Conservation (phyloP, 208 protist genomes). For the Crithidia thermophila region DNA sequence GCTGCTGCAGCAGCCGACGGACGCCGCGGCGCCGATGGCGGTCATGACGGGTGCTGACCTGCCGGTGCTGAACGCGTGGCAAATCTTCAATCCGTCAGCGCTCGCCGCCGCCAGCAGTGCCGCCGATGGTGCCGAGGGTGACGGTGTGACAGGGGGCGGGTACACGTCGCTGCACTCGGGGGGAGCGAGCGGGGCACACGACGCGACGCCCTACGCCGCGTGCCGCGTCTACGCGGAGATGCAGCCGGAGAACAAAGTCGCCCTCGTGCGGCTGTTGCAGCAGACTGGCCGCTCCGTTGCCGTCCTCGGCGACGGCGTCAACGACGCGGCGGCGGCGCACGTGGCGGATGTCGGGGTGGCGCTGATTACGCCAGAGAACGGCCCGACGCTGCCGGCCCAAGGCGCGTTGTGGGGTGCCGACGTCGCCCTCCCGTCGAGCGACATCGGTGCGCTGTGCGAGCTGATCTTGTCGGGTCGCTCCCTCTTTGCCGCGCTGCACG, state of each 20-base stretch:
- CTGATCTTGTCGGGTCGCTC: conserved; percentile 16
- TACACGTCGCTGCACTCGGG: no score
- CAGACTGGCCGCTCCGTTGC: conserved; percentile 74
- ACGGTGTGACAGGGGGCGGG: no score
- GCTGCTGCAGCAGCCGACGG: not conserved
- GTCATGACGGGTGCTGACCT: conserved; percentile 16
- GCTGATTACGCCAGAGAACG: conserved; percentile 42
- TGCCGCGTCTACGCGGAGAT: conserved; percentile 85
- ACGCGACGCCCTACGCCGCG: conserved; percentile 20
- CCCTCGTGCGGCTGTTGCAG: conserved; percentile 84
- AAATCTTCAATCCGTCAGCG: not conserved
- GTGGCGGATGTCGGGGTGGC: conserved; percentile 94
- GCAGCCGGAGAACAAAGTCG: conserved; percentile 54
- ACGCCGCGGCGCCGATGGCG: not conserved
- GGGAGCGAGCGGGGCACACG: no score
- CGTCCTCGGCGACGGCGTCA: conserved; percentile 97
- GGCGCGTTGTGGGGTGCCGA: conserved; percentile 25
- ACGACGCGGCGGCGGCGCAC: conserved; percentile 95
- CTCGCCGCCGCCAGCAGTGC: not conserved
- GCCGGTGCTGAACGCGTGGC: conserved; percentile 3
- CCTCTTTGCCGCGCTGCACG: conserved; percentile 18
- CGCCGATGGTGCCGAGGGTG: no score
- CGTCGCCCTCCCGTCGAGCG: conserved; percentile 16
- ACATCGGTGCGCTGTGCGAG: not conserved
- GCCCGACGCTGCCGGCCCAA: not conserved